These are phyloP conservation scores for Theobroma cacao DNA, from an alignment of 345 rosid species.

Conservation along the genomic window DNA sequence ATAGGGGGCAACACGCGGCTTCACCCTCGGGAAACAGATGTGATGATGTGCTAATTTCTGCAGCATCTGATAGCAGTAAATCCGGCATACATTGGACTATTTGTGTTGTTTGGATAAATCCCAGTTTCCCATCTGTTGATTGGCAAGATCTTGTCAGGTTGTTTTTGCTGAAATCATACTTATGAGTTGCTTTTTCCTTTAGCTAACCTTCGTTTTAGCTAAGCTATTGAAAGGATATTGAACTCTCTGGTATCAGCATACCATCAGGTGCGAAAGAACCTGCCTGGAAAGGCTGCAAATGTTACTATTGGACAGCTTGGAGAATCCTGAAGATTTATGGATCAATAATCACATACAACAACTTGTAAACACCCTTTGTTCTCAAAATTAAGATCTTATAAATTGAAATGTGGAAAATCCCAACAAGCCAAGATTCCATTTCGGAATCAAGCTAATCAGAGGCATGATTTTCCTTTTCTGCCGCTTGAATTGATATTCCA, in stretches of 20 bases:
- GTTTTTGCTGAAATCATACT: background rate
- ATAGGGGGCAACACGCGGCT: background rate
- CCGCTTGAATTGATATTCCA: background rate
- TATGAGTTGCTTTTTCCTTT: background rate
- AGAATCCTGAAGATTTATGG: too few species aligned
- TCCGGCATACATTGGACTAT: background rate
- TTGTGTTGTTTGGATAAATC: background rate
- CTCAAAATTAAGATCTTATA: background rate
- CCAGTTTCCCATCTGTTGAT: background rate
- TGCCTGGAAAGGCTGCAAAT: background rate
- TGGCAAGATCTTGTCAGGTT: too few species aligned
- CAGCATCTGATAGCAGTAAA: background rate
- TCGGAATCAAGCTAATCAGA: background rate
- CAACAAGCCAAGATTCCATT: background rate
- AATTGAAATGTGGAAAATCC: background rate
- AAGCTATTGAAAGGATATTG: background rate
- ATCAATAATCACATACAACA: too few species aligned
- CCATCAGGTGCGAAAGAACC: background rate
- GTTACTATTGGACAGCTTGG: too few species aligned
- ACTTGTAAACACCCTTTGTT: too few species aligned
- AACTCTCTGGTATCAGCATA: background rate
- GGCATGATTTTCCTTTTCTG: background rate
- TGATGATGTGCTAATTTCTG: background rate
- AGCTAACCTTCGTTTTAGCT: background rate
- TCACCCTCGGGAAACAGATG: background rate